A percentile compares a stretch with the other conserved stretches of the same genome.
Conservation (phyloP, 805 yeast species). For the Jamesozyma piceae region DNA sequence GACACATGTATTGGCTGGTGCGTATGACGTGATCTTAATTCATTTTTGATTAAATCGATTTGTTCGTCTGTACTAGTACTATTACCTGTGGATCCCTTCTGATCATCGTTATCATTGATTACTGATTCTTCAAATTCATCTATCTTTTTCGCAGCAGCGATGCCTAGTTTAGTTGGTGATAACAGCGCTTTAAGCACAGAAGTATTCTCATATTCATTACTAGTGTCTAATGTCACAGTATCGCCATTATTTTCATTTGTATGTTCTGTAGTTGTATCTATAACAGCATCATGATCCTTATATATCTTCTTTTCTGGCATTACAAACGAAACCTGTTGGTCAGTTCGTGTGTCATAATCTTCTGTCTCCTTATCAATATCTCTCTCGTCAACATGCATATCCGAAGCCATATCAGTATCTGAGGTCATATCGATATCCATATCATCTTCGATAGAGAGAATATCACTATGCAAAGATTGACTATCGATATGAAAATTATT, state of each 20-base stretch:
- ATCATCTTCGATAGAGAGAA: constrained; percentile 10
- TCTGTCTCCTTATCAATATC: background rate
- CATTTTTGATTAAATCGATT: background rate
- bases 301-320: background rate
- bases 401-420: background rate
- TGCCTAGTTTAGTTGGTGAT: constrained; percentile 26
- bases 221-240: no score
- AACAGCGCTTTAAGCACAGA: constrained; percentile 5
- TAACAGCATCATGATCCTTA: no score
- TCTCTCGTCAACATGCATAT: background rate
- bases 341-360: no score
- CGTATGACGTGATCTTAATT: constrained; percentile 1
- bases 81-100: background rate
- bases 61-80: constrained; percentile 4
- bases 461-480: no score
- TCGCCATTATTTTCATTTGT: no score
- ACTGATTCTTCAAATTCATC: constrained; percentile 7
- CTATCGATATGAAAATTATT: constrained; percentile 7
- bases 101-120: background rate
- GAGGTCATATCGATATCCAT: constrained; percentile 15
- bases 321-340: background rate
- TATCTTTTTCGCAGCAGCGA: constrained; percentile 22
- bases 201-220: background rate
- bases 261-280: no score
- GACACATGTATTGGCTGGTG: constrained; percentile 14